phyloP scores from a whole-genome alignment of 2,329 filamentous ascomycete genomes.

The Sordariomycetes sp. region DNA sequence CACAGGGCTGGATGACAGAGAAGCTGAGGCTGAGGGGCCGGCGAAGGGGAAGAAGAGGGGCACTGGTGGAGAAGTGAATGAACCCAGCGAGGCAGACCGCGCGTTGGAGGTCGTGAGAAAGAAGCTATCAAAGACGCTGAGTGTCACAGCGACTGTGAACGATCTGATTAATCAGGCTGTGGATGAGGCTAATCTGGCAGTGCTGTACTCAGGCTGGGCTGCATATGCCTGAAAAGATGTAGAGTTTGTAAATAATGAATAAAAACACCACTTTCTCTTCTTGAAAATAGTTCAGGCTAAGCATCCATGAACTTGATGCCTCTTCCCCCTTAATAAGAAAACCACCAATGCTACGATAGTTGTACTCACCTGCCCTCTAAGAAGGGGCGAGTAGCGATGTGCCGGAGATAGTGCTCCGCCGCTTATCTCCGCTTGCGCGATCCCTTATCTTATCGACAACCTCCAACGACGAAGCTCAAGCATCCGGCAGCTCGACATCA shows the following conservation, averaged over 20 bases:
- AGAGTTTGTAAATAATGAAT: not conserved
- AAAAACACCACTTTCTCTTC: too few species aligned
- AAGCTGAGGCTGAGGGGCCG: conserved; percentile 29
- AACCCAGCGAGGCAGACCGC: conserved; percentile 72
- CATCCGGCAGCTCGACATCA: too few species aligned
- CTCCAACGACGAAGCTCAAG: too few species aligned
- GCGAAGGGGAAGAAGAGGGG: conserved; percentile 26
- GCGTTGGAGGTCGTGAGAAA: conserved; percentile 90
- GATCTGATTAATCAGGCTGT: conserved; percentile 94
- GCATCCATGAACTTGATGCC: too few species aligned
- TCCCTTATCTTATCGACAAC: too few species aligned
- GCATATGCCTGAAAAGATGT: conserved; percentile 19
- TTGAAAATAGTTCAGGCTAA: too few species aligned
- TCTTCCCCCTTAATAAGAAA: too few species aligned
- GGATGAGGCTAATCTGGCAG: conserved; percentile 84
- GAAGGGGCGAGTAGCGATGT: too few species aligned
- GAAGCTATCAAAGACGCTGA: conserved; percentile 90
- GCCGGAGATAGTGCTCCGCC: too few species aligned
- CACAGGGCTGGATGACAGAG: conserved; percentile 23
- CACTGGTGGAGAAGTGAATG: conserved; percentile 33
- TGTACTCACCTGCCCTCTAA: too few species aligned
- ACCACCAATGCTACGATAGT: too few species aligned
- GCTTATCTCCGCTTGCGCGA: too few species aligned
- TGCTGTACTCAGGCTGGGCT: conserved; percentile 64
- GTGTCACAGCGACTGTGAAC: conserved; percentile 90